phyloP scores from a whole-genome alignment of 2,329 filamentous ascomycete species.

The Cercospora nicotianae region DNA sequence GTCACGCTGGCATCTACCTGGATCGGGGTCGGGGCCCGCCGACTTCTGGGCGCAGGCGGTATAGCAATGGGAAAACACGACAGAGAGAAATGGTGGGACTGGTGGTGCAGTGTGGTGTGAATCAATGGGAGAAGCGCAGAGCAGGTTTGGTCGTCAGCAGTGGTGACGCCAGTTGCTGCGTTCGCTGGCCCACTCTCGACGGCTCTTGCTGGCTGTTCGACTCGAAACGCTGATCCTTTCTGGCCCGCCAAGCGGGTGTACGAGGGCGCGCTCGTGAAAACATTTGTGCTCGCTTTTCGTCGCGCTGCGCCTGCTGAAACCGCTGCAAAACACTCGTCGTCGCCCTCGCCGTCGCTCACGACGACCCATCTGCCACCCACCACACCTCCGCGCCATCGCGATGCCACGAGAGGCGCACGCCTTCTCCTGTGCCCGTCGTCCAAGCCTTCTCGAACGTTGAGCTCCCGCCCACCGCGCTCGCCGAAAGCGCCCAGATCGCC shows the following conservation, averaged over 20 bases:
- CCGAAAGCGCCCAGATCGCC: constrained; percentile 1
- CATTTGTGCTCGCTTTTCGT: neutral
- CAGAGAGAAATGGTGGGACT: neutral
- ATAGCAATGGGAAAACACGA: neutral
- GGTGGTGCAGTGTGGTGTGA: neutral
- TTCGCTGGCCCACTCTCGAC: neutral
- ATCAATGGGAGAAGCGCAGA: neutral
- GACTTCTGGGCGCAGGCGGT: neutral
- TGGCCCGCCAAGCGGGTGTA: neutral
- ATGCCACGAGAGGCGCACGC: neutral
- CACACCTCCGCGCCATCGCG: neutral
- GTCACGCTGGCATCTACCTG: constrained; percentile 14
- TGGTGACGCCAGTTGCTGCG: constrained; percentile 5
- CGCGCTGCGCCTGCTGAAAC: neutral
- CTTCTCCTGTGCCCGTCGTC: neutral
- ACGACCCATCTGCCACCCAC: neutral
- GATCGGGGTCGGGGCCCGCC: constrained; percentile 2
- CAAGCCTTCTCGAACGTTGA: neutral
- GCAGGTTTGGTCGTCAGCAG: neutral
- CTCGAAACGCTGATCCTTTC: constrained; percentile 11
- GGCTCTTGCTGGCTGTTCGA: neutral
- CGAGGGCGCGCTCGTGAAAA: neutral
- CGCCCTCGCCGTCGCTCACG: neutral
- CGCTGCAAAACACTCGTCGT: neutral
- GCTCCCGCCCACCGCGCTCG: neutral